Evolutionary conservation across 352 stramenopile species (phyloP).

Genomic region (Pythium brassicae): DNA sequence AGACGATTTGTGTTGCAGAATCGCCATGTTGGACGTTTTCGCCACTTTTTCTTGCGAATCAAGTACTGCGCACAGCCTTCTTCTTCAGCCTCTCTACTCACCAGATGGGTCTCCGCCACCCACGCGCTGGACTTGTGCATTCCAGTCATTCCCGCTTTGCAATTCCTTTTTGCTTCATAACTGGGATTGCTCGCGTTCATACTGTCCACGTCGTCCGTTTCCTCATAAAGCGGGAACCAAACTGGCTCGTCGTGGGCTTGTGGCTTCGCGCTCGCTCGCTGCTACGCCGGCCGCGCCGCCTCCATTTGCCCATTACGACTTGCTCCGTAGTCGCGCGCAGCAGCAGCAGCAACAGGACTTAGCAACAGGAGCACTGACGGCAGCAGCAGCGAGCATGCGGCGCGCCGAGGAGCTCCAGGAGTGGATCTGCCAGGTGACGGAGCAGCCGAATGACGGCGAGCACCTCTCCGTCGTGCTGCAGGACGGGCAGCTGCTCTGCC

Average conservation of each 20-base stretch:
- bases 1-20: no score
- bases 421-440: slow-evolving; percentile 80
- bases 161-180: no score
- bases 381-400: slow-evolving; percentile 24
- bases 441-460: slow-evolving; percentile 63
- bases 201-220: slow-evolving; percentile 2
- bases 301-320: no score
- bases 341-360: not conserved
- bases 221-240: not conserved
- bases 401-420: slow-evolving; percentile 81
- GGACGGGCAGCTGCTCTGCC: slow-evolving; percentile 82
- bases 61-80: no score
- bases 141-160: no score
- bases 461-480: slow-evolving; percentile 80
- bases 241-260: slow-evolving; percentile 1
- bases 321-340: not conserved
- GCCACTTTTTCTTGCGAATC: no score
- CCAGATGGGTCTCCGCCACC: no score
- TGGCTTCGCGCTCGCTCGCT: no score
- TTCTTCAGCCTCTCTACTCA: no score
- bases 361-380: slow-evolving; percentile 1
- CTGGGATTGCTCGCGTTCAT: not conserved
- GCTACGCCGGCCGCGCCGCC: no score
- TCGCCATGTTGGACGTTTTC: no score
- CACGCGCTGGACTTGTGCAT: no score